These are phyloP conservation scores for Malus sylvestris DNA, from an alignment of 306 rosid species.

Conservation along the genomic window DNA sequence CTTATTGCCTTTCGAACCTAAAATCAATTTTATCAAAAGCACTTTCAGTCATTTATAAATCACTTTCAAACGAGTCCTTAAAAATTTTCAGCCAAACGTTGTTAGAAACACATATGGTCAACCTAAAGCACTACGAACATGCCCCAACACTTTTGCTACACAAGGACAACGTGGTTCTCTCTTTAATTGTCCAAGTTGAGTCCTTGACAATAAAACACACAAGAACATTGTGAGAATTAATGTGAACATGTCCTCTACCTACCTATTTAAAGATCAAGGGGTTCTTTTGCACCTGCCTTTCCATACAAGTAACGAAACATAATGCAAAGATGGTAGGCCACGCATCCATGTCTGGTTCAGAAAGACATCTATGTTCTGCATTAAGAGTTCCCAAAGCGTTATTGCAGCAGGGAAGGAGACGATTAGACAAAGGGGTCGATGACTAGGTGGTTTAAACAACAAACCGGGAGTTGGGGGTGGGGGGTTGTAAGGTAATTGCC, in stretches of 20 bases:
- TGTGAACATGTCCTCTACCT: not conserved
- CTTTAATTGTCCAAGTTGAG: not conserved
- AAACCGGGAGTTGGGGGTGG: too few relatives aligned
- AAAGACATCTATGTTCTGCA: not conserved
- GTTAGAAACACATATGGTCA: too few relatives aligned
- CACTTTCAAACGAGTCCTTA: too few relatives aligned
- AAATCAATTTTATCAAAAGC: too few relatives aligned
- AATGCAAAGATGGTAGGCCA: not conserved
- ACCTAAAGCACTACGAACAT: too few relatives aligned
- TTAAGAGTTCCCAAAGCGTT: not conserved
- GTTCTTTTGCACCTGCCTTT: not conserved
- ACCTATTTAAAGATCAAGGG: not conserved
- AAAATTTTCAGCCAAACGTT: too few relatives aligned
- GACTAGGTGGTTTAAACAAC: not conserved
- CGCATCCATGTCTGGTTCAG: not conserved
- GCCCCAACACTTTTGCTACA: not conserved
- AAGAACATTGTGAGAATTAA: conserved; percentile 13
- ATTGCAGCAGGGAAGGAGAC: not conserved
- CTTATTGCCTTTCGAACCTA: too few relatives aligned
- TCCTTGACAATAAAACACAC: not conserved
- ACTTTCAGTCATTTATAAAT: too few relatives aligned
- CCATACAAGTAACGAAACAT: not conserved
- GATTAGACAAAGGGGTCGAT: not conserved
- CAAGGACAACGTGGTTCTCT: not conserved
- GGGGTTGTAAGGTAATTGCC: not conserved